Evolutionary conservation across 495 filamentous ascomycete species (phyloP), one percentile per base, ranked within the genome.

Genomic region (Rostrohypoxylon terebratum): DNA sequence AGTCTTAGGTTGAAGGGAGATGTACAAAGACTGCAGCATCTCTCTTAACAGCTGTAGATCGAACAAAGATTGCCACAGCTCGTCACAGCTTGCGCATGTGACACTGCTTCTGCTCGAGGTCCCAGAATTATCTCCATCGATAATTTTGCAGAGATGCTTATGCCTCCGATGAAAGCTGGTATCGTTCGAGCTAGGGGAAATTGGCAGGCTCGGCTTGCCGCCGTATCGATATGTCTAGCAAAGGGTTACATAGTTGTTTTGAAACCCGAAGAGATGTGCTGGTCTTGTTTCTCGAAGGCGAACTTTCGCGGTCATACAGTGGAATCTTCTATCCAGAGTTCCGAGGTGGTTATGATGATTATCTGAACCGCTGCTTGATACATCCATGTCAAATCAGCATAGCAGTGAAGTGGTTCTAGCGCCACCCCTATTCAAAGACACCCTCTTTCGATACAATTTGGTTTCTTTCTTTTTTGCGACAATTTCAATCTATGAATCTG

Each of bases 131-230:
- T 44, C 23, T 59, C 55, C 3, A 59, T 59, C 31, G 55, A 59
- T 25, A 59, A 59, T 36, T 59, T 59, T 11, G 55, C 55, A 3
- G 55, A 59, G 36, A 59, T 59, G 38, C 45, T 44, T 6, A 14
- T 44, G 8, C 38, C 57, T 4, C 57, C 57, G 11, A 45, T 8
- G 7, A 20, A 45, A 28, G 38, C 38, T 16, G 57, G 57, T 11
- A 59, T 59, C 23, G 18, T 59, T 31, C 57, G 38, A 28, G 57
- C 57, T 4, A 45, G 20, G 1, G 5, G 57, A 18, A 59, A 59
- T 14, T 59, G 57, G 57, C 57, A 59, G 13, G 57, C 57, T 31
- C 57, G 57, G 4, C 57, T 59, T 8, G 57, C 57, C 11, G 21
- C 36, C 25, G 21, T 4, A n/a, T 33, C 57, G 4, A 59, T 59